Evolutionary conservation across 495 filamentous ascomycete genomes (phyloP), one percentile per base, ranked within the genome.

Genomic region (Annulohypoxylon nitens): DNA sequence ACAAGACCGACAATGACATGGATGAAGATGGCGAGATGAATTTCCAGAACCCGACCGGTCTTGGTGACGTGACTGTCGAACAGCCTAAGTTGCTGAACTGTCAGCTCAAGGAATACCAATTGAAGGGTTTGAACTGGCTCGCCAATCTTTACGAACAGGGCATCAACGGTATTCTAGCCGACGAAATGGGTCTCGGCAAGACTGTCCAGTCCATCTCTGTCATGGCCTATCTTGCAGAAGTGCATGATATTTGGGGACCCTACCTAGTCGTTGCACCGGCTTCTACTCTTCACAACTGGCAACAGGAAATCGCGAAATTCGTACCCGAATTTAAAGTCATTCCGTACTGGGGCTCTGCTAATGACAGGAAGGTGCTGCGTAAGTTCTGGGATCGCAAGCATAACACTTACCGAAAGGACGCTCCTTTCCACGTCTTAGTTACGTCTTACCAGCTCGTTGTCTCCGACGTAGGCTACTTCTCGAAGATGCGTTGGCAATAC

Each of bases 351-450:
- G 96, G 96, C 67, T 94, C 89, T 61, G 94, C 95, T 9, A 93
- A 92, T 69, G 96, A 99, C 79, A 91, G 96, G 64, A 98, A 99
- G 81, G 92, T 98, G 68, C 86, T 99, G 37, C 91, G 96, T 33
- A 98, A 98, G 81, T 98, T 98, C 85, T 99, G 96, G 96, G 96
- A 99, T 76, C 91, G 96, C 74, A 97, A 97, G 81, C 93, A 97
- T 75, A 92, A 97, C 76, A 97, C 94, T 2, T 99, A 99, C 81
- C 93, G 88, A 64, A 92, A 93, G 76, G 94, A 98, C 47, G 93
- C 95, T 0, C 89, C 93, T 20, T 98, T 99, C 85, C 96, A 99
- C 78, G 93, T 99, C 67, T 86, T 98, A 37, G 91, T 99, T 43
- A 98, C 96, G 6, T 98, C 96, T 0, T 99, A 99, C 80, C 96